Percentiles rank a stretch among this genome's conserved stretches.
These are phyloP conservation scores for Purshia tridentata DNA, from an alignment of 306 rosid species.

Conservation along the genomic window DNA sequence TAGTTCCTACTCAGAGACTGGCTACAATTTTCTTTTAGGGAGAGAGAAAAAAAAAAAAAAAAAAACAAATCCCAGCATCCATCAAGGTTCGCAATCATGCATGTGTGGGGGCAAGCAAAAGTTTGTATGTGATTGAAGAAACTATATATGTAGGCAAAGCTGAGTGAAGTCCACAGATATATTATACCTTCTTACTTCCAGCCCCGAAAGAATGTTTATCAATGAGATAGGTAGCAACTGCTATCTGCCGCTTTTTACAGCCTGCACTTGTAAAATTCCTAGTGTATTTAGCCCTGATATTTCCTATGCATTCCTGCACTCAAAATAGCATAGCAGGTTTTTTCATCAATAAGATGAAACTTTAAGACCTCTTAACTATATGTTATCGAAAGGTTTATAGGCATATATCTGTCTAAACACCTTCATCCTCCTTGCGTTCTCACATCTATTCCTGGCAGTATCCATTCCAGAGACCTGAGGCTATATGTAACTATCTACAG, in stretches of 20 bases:
- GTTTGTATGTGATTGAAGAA: neutral
- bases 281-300: constrained; percentile 82
- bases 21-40: neutral
- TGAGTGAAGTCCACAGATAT: neutral
- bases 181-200: constrained; percentile 94
- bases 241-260: constrained; percentile 71
- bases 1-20: too few relatives aligned
- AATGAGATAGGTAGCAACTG: constrained; percentile 97
- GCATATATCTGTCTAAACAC: constrained; percentile 37
- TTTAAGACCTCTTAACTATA: constrained; percentile 5
- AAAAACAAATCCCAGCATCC: too few relatives aligned
- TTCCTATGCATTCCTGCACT: constrained; percentile 73
- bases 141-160: too few relatives aligned
- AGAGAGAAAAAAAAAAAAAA: too few relatives aligned
- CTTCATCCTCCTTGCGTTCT: constrained; percentile 95
- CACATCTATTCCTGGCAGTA: constrained; percentile 94
- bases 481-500: neutral
- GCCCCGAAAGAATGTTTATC: constrained; percentile 98
- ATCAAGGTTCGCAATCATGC: neutral
- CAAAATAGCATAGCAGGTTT: constrained; percentile 18
- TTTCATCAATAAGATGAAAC: constrained; percentile 7
- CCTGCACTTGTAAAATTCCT: constrained; percentile 79
- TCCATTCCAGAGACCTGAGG: constrained; percentile 49
- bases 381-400: constrained; percentile 14
- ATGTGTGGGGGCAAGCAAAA: neutral